Evolutionary conservation across 805 yeast genomes (phyloP).

Genomic region (Yarrowia osloensis): DNA sequence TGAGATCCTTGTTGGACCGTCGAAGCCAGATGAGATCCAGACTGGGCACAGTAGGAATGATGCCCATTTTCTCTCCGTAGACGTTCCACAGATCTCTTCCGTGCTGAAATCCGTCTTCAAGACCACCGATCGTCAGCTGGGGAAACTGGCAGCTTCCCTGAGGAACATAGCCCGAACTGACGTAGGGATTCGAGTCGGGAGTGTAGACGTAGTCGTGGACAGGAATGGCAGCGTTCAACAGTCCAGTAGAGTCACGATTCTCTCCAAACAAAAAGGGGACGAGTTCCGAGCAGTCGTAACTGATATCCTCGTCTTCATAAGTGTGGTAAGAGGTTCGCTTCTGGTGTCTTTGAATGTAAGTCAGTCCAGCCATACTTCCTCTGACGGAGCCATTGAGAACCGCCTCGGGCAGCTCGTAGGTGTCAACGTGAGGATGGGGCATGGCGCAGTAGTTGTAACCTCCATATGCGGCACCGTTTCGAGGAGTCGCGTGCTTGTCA

Average conservation of each 20-base stretch:
- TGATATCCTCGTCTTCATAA: not conserved
- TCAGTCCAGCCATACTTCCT: not conserved
- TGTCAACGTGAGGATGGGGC: slow-evolving; percentile 14
- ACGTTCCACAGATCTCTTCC: slow-evolving; percentile 46
- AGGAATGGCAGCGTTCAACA: slow-evolving; percentile 17
- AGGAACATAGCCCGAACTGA: slow-evolving; percentile 1
- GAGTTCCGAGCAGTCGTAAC: not conserved
- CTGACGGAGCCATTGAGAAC: not conserved
- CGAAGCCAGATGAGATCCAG: slow-evolving; percentile 2
- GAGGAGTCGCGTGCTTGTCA: not conserved
- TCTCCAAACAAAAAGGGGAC: slow-evolving; percentile 11
- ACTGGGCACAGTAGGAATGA: slow-evolving; percentile 45
- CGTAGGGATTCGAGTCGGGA: slow-evolving; percentile 12
- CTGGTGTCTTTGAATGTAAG: slow-evolving; percentile 20
- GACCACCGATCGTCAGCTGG: slow-evolving; percentile 47
- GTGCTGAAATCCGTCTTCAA: slow-evolving; percentile 46
- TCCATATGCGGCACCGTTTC: not conserved
- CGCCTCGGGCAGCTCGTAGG: slow-evolving; percentile 5
- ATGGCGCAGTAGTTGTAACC: slow-evolving; percentile 14
- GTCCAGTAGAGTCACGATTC: slow-evolving; percentile 4
- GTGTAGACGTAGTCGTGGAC: slow-evolving; percentile 16
- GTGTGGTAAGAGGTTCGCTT: slow-evolving; percentile 13
- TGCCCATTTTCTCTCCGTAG: slow-evolving; percentile 44
- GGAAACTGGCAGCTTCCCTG: slow-evolving; percentile 45
- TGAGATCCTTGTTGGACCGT: slow-evolving; percentile 42